phyloP scores from a whole-genome alignment of 495 filamentous ascomycete species.

The Bombardia bombarda region DNA sequence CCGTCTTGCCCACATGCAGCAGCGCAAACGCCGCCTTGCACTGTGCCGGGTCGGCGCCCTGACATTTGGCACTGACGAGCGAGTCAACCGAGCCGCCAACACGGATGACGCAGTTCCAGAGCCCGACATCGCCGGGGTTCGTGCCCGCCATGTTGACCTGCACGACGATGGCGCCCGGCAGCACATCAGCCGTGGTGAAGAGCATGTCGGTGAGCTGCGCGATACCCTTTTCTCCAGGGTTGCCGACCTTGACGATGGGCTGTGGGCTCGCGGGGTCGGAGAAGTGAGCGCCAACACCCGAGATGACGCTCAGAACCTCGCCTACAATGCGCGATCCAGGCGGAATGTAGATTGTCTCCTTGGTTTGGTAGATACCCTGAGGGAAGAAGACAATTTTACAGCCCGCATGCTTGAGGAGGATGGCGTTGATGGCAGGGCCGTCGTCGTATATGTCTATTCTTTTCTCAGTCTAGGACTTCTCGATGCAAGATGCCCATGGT shows the following conservation, averaged over 20 bases:
- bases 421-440: slow-evolving; percentile 30
- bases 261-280: slow-evolving; percentile 39
- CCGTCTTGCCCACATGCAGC: slow-evolving; percentile 39
- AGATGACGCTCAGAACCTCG: slow-evolving; percentile 36
- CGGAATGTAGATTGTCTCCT: slow-evolving; percentile 43
- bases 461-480: neutral
- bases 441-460: slow-evolving; percentile 24
- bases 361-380: slow-evolving; percentile 38
- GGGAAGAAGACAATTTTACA: slow-evolving; percentile 37
- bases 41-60: slow-evolving; percentile 14
- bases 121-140: slow-evolving; percentile 40
- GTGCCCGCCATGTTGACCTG: slow-evolving; percentile 39
- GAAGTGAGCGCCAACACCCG: slow-evolving; percentile 42
- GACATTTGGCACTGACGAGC: slow-evolving; percentile 33
- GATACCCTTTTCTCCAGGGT: slow-evolving; percentile 43
- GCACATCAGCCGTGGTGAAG: slow-evolving; percentile 42
- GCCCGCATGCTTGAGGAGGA: slow-evolving; percentile 26
- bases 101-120: slow-evolving; percentile 50
- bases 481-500: neutral
- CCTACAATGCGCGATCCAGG: slow-evolving; percentile 43
- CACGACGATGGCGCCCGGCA: slow-evolving; percentile 43
- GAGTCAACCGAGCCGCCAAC: slow-evolving; percentile 49
- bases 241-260: slow-evolving; percentile 50
- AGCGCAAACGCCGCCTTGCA: slow-evolving; percentile 48
- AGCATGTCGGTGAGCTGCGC: slow-evolving; percentile 52